Conservation (phyloP, 73 alveolate genomes). For the Symbiodinium natans region DNA sequence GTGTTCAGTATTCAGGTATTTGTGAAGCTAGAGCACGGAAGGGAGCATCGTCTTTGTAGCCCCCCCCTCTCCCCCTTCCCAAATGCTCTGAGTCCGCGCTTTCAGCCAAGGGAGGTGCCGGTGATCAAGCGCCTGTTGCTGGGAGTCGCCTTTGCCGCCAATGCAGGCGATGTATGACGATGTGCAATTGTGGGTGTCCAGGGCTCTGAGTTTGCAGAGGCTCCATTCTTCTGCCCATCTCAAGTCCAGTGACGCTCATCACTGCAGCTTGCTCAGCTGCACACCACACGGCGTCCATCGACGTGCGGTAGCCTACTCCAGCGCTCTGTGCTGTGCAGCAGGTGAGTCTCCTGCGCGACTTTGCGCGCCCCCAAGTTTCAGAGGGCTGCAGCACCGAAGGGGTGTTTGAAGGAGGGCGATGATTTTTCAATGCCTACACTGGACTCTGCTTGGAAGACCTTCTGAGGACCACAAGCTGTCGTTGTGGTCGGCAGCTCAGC, state of each 20-base stretch:
- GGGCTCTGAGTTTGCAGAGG: background rate
- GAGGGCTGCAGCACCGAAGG: background rate
- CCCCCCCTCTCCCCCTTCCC: too few species aligned
- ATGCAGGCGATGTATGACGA: background rate
- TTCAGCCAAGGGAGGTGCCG: background rate
- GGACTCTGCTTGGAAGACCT: background rate
- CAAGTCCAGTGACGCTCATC: slow-evolving; percentile 36
- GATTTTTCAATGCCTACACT: too few species aligned
- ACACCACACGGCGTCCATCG: too few species aligned
- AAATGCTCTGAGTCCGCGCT: background rate
- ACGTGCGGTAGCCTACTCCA: background rate
- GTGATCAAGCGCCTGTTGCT: slow-evolving; percentile 48
- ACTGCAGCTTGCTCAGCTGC: background rate
- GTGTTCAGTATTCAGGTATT: background rate
- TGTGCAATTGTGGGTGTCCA: background rate
- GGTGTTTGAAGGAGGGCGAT: background rate
- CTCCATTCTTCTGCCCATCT: slow-evolving; percentile 46
- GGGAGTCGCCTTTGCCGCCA: slow-evolving; percentile 83
- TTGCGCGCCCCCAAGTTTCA: background rate
- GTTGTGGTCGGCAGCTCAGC: background rate
- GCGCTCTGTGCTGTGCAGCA: background rate
- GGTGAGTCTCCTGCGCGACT: background rate
- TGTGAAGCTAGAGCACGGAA: too few species aligned
- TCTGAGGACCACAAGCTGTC: background rate
- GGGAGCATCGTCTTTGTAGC: too few species aligned